Conservation (phyloP, 768 basidiomycete species). For the Suillus luteus region DNA sequence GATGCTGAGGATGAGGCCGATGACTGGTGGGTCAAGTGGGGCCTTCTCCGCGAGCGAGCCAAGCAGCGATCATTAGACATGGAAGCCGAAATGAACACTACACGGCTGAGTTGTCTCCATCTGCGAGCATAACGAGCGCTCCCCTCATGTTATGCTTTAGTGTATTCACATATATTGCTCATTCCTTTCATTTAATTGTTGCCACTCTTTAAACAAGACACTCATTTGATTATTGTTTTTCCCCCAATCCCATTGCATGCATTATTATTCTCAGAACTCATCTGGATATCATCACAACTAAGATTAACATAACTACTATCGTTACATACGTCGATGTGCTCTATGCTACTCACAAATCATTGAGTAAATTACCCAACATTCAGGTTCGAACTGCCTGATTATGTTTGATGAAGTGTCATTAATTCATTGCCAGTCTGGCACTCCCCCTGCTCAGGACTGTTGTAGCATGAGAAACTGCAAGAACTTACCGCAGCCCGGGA, state of each 20-base stretch:
- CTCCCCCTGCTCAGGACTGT: not conserved
- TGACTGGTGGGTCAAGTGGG: conserved; percentile 68
- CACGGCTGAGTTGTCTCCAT: conserved; percentile 5
- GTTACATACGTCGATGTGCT: not conserved
- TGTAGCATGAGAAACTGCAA: not conserved
- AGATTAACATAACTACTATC: not conserved
- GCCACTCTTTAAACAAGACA: not conserved
- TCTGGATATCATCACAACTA: not conserved
- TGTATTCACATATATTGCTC: conserved; percentile 6
- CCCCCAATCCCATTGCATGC: not conserved
- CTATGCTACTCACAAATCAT: not conserved
- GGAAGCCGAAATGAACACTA: conserved; percentile 19
- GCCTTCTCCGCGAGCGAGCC: conserved; percentile 43
- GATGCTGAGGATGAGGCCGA: conserved; percentile 58
- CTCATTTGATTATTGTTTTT: not conserved
- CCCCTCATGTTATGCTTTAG: not conserved
- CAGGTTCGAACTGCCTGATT: not conserved
- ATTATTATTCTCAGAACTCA: not conserved
- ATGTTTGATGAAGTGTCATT: not conserved
- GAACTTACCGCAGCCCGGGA: not conserved
- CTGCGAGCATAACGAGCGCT: not conserved
- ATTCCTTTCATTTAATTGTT: conserved; percentile 2
- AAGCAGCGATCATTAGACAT: conserved; percentile 23
- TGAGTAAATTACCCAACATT: not conserved
- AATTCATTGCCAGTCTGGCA: not conserved